Evolutionary conservation across 2,329 filamentous ascomycete genomes (phyloP).

Genomic region (Nothopassalora personata): DNA sequence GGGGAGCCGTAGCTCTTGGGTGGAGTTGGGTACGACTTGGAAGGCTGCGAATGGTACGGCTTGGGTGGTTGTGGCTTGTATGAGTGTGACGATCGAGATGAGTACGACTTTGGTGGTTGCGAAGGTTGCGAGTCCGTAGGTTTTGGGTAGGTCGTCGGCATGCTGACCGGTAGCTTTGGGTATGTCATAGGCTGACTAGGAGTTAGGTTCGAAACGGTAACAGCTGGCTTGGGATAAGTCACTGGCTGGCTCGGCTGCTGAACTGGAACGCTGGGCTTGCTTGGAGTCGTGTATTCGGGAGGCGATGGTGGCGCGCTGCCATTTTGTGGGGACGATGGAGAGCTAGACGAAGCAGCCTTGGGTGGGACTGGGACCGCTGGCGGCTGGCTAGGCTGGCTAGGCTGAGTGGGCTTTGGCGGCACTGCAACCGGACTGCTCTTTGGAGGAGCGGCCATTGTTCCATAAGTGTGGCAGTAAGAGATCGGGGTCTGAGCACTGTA

Average conservation of each 20-base stretch:
- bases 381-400: neutral
- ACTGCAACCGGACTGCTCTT: too few species aligned
- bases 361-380: neutral
- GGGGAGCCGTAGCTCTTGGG: neutral
- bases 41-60: neutral
- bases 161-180: neutral
- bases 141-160: neutral
- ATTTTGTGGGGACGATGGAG: neutral
- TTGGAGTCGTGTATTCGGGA: neutral
- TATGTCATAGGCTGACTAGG: neutral
- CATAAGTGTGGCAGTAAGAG: neutral
- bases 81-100: too few species aligned
- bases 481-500: neutral
- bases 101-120: neutral
- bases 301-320: neutral
- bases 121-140: neutral
- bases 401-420: neutral
- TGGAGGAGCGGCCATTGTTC: neutral
- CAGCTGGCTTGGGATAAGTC: neutral
- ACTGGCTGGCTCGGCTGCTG: neutral
- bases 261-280: neutral
- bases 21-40: neutral
- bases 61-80: neutral
- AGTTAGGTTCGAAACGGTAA: neutral
- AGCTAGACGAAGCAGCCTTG: neutral